Percentiles rank a stretch among this genome's conserved stretches.
Conservation (phyloP, 2,329 filamentous ascomycete genomes). For the Colletotrichum musae region DNA sequence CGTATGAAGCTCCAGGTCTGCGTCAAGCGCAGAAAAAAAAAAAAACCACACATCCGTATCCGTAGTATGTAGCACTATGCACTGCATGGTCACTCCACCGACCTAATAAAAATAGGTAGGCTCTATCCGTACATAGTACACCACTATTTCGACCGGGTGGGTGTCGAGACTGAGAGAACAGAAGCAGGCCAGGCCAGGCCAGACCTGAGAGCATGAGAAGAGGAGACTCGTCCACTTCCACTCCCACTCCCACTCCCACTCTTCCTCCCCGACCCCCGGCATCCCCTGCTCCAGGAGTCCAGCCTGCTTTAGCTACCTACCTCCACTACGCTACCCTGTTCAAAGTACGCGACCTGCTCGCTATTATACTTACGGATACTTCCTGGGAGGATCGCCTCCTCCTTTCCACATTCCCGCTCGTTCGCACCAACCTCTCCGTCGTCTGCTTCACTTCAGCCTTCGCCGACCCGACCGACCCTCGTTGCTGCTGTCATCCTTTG, state of each 20-base stretch:
- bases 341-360: neutral
- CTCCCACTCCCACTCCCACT: neutral
- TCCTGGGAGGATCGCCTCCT: constrained; percentile 39
- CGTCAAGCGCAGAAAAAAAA: constrained; percentile 4
- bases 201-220: neutral
- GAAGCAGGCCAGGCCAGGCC: neutral
- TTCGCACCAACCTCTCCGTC: constrained; percentile 38
- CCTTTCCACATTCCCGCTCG: constrained; percentile 41
- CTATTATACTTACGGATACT: constrained; percentile 1
- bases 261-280: constrained; percentile 2
- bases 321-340: neutral
- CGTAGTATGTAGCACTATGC: constrained; percentile 7
- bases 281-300: constrained; percentile 14
- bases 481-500: constrained; percentile 39
- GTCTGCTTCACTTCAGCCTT: constrained; percentile 24
- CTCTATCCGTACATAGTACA: no score
- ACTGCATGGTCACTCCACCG: constrained; percentile 33
- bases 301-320: constrained; percentile 21
- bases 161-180: constrained; percentile 11
- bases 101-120: constrained; percentile 29
- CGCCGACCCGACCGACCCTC: constrained; percentile 19
- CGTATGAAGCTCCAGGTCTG: constrained; percentile 21
- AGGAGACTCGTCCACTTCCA: neutral
- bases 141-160: constrained; percentile 17
- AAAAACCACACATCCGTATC: no score